Evolutionary conservation across 2,329 filamentous ascomycete genomes (phyloP), one percentile per base, ranked within the genome.

Genomic region (Karstenula rhodostoma): DNA sequence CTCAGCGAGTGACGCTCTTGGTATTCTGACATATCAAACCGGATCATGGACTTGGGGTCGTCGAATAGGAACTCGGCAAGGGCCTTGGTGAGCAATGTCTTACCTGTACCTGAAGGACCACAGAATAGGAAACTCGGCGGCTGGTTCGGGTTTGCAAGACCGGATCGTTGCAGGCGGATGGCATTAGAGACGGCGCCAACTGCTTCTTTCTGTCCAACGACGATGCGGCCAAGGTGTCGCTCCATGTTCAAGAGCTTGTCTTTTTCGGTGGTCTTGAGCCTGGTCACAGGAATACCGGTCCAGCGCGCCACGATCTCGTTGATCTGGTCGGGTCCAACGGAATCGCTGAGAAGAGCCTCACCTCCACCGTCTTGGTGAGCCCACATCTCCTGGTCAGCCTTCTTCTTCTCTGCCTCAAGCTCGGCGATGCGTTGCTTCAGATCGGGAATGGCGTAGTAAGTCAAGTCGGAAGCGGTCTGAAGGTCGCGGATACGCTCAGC

Each of bases 21-120:
- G 79, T 99, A 99, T 80, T 99, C 95, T 5, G 94, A 98, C 95
- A 99, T 99, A 77, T 99, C 95, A 82, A 99, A 96, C 42, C 95
- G 91, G 71, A 99, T 97, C 95, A 99, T 98, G 35, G 94, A 85
- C 83, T 97, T 97, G 27, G 94, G 82, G 70, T 99, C 95, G 76
- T 99, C 95, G 82, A 99, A 99, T 29, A 99, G 84, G 83, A 99
- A 99, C 78, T 99, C 95, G 51, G 95, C 95, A 61, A 99, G 85
- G 17, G 94, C 95, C 81, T 99, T 99, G 66, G 94, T 98, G 59
- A 99, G 88, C 22, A 99, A 84, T 19, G 95, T 99, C 83, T 99
- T 99, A 84, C 95, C 95, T 13, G 95, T 99, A 83, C 95, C 95
- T 0, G 94, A 98, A 15, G 95, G 95, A 83, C 95, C 95, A 73